phyloP scores from a whole-genome alignment of 306 rosid genomes.

The Quercus glauca region DNA sequence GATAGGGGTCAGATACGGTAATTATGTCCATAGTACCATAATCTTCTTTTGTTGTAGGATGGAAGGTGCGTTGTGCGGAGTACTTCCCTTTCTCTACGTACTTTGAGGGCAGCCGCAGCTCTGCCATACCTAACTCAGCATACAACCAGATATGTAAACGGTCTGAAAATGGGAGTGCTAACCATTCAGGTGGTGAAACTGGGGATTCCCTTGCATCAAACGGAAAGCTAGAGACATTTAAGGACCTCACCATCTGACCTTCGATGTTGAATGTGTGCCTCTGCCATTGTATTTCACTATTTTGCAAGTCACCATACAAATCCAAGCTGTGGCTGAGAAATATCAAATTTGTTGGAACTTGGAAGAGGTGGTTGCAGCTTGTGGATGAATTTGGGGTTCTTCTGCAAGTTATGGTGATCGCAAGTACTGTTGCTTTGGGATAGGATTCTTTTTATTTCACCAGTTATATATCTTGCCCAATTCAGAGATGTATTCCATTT shows the following conservation, averaged over 20 bases:
- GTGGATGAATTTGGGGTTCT: not conserved
- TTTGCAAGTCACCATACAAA: conserved; percentile 4
- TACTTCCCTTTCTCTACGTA: conserved; percentile 75
- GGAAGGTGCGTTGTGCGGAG: conserved; percentile 77
- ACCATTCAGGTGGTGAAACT: conserved; percentile 37
- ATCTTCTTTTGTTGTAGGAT: conserved; percentile 50
- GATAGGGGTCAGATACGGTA: conserved; percentile 13
- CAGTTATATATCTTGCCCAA: conserved; percentile 29
- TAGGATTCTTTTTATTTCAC: conserved; percentile 17
- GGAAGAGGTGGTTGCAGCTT: conserved; percentile 29
- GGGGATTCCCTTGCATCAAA: conserved; percentile 49
- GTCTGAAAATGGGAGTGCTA: conserved; percentile 50
- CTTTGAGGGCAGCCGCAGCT: conserved; percentile 68
- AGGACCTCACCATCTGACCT: conserved; percentile 50
- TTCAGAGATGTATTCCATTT: conserved; percentile 42
- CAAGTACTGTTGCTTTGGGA: conserved; percentile 2
- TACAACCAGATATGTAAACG: conserved; percentile 45
- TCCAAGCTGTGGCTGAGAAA: conserved; percentile 30
- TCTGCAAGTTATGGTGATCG: conserved; percentile 14
- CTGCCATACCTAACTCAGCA: conserved; percentile 62
- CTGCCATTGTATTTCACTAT: conserved; percentile 3
- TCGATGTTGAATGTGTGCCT: conserved; percentile 10
- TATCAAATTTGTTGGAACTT: conserved; percentile 1
- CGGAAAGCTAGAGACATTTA: conserved; percentile 66
- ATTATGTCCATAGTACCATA: conserved; percentile 4